phyloP scores from a whole-genome alignment of 2,329 filamentous ascomycete species.

The Fusarium sp. region DNA sequence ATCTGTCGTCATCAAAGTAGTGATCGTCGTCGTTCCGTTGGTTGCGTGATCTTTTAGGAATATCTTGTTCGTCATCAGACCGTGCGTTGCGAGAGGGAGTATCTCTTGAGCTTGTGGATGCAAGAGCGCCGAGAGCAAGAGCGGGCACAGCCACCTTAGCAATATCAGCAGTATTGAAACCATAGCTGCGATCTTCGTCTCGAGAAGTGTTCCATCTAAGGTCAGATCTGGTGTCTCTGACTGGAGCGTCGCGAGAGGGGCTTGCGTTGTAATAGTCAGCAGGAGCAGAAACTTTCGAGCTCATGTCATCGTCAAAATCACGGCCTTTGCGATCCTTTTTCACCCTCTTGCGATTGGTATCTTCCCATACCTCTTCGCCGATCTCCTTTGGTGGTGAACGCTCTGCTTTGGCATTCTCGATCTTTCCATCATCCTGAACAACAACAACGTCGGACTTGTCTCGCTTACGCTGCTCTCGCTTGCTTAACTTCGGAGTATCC shows the following conservation, averaged over 20 bases:
- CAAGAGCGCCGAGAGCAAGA: slow-evolving; percentile 35
- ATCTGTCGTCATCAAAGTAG: slow-evolving; percentile 32
- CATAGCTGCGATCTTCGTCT: slow-evolving; percentile 18
- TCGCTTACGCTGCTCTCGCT: slow-evolving; percentile 54
- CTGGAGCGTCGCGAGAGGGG: slow-evolving; percentile 15
- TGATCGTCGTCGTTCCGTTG: slow-evolving; percentile 25
- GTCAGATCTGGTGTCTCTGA: slow-evolving; percentile 32
- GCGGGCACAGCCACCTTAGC: slow-evolving; percentile 32
- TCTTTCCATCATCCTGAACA: slow-evolving; percentile 41
- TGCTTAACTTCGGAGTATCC: slow-evolving; percentile 46
- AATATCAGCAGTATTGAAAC: slow-evolving; percentile 23
- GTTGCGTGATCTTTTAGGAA: slow-evolving; percentile 17
- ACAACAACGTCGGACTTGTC: slow-evolving; percentile 51
- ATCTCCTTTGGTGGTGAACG: slow-evolving; percentile 28
- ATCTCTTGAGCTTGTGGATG: slow-evolving; percentile 25
- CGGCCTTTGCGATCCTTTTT: slow-evolving; percentile 48
- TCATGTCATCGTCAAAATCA: slow-evolving; percentile 43
- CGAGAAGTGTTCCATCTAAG: slow-evolving; percentile 14
- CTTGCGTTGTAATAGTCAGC: slow-evolving; percentile 46
- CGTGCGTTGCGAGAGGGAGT: slow-evolving; percentile 27
- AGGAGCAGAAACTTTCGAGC: slow-evolving; percentile 44
- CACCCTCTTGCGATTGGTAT: slow-evolving; percentile 47
- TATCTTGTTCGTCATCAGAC: slow-evolving; percentile 25
- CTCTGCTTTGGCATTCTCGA: slow-evolving; percentile 29
- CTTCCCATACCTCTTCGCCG: slow-evolving; percentile 41